Base-by-base conservation (phyloP, 1,284 basidiomycete species). In the Puccinia horiana region DNA sequence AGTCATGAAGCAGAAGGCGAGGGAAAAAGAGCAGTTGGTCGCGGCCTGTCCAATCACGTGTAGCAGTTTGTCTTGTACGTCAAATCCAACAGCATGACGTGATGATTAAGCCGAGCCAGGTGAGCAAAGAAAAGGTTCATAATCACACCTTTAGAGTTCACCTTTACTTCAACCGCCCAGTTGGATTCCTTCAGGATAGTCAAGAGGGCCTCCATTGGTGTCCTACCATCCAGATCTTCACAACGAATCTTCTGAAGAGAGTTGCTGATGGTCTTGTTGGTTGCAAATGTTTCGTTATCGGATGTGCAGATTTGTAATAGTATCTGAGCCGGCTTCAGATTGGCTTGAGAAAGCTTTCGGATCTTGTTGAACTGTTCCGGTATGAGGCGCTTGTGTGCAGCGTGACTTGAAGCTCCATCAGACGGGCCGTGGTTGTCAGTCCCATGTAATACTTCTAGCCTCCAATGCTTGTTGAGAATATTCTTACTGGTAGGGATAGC, bases 21-120 rank as follows among this genome's bases (percentile, higher is more conserved):
- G 3, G 29, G 37, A 44, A 37, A 70, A 70, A 9, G 37, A 44
- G 8, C 42, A 16, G 37, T 49, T 49, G 5, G 67, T 44, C 37
- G 67, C 67, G 12, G 67, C 44, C n/a, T 70, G 67, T 9, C 67
- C 67, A 44, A 70, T 44, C 40, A 44, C 44, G 14, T 49, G 67
- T 44, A 70, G 40, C 37, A 44, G 18, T 49, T 49, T 42, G 37
- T 70, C n/a, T 70, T 42, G 37, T 70, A 70, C 8, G 67, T 70
- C 4, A 37, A 4, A 40, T 70, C 67, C 37, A 70, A 23, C 3
- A 70, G 44, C 3, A n/a, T n/a, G 12, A 70, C 67, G 42, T 70
- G 67, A n/a, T 70, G 67, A 29, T 70, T 70, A 9, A 70, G 40
- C 4, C 44, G 12, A 42, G 40, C 67, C 4, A 70, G 44, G n/a